Evolutionary conservation across 2,329 filamentous ascomycete genomes (phyloP), one percentile per base, ranked within the genome.

Genomic region (Stachybotrys chartarum): DNA sequence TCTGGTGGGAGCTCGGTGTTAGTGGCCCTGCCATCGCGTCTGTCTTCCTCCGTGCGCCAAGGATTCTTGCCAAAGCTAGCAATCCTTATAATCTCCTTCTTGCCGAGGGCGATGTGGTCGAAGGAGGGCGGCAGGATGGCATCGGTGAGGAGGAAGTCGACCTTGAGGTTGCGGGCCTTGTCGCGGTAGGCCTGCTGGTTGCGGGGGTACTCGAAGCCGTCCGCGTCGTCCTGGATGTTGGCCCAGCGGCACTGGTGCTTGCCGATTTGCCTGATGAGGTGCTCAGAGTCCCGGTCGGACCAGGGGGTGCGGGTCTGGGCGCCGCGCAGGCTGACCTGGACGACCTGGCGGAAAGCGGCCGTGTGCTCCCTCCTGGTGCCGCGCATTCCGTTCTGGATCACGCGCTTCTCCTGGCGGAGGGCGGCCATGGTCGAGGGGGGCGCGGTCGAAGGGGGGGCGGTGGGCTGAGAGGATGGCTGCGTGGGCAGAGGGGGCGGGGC

Each of bases 151-250:
- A 84, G 68, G 50, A 78, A 72, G 35, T 78, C 74, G 42, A 80
- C 77, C 69, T 84, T 84, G 54, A 82, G 59, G 55, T 81, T 76
- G 52, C 81, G 76, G n/a, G 81, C 81, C 66, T 79, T 80, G 71
- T 84, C 81, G 7, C 81, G 79, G 55, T 80, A 73, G 5, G 78
- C 77, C 64, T 83, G 80, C 68, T 83, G 80, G 60, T 77, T 75
- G 52, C 80, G 78, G 2, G 64, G 63, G 16, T 67, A 59, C 48
- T 78, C 69, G 54, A 81, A 81, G 2, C 55, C 56, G 17, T 70
- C 35, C 35, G 71, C 66, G 6, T 61, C 46, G 30, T 58, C 61
- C 56, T 71, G 59, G 3, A 74, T 74, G 44, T 12, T n/a, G 48
- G 69, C 52, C 70, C 70, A 74, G 7, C 53, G 54, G 17, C 64